Base-by-base conservation (phyloP, 768 basidiomycete genomes). In the Boletus tylopilopsis region DNA sequence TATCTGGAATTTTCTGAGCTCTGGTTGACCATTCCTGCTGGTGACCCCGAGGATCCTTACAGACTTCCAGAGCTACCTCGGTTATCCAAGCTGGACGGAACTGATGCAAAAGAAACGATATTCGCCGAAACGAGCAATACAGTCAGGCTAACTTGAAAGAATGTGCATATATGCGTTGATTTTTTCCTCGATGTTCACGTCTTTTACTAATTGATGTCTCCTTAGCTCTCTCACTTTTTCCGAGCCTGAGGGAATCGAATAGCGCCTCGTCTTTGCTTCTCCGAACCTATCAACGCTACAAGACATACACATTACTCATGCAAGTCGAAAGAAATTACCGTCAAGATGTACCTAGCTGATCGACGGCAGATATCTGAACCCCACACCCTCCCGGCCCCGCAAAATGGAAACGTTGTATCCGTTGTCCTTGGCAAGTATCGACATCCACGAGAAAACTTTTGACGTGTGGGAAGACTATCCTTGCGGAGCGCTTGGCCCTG, bases 401-500 rank as follows among this genome's bases (percentile, higher is more conserved):
- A 96, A 59, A 77, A 87, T 57, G 78, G 72, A 55, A 74, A 77
- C 32, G 80, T 97, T 46, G 94, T 97, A 51, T 90, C 90, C 43
- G 83, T 95, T 47, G 85, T 86, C 13, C 76, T 93, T 43, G 95
- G 95, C 6, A 94, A 98, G 68, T 96, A 94, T 66, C 95, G 59
- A 94, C 91, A 3, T 74, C 79, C 33, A 67, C 74, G 21, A 94
- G 94, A 15, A 78, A 83, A 61, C 71, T 93, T 21, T 71, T 86
- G 18, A 89, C 93, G 11, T n/a, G n/a, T 94, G 90, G 91, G 92
- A 90, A 15, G 56, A 67, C 22, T 87, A 82, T 67, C 86, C 85
- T 19, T 64, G 70, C 25, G 94, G 94, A 11, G 93, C 93, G 2
- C 73, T 96, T 32, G 94, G 94, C 2, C 75, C 96, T 2, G 93